Evolutionary conservation across 805 yeast genomes (phyloP).

Genomic region (Debaryomyces hansenii): DNA sequence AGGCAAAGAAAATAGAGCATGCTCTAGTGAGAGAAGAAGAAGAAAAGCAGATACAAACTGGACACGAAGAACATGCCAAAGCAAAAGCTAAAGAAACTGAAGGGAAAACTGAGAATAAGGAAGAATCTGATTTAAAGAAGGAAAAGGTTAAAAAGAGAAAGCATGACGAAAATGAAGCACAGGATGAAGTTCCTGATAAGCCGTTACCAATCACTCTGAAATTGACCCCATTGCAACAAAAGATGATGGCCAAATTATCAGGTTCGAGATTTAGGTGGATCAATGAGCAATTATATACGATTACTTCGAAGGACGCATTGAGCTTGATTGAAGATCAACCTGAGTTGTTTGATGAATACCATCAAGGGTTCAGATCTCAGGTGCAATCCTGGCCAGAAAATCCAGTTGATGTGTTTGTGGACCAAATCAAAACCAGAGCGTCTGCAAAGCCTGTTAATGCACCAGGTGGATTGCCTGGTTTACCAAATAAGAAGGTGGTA

Average conservation of each 20-base stretch:
- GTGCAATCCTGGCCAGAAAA: slow-evolving; percentile 98
- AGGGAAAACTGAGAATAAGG: slow-evolving; percentile 1
- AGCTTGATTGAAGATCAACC: slow-evolving; percentile 78
- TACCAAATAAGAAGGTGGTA: slow-evolving; percentile 60
- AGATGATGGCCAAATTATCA: slow-evolving; percentile 91
- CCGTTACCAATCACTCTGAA: slow-evolving; percentile 26
- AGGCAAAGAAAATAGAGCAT: slow-evolving; percentile 17
- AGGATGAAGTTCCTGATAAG: slow-evolving; percentile 7
- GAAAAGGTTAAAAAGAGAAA: slow-evolving; percentile 6
- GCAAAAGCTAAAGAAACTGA: slow-evolving; percentile 7
- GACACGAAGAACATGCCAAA: slow-evolving; percentile 1
- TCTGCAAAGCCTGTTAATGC: slow-evolving; percentile 75
- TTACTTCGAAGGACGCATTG: slow-evolving; percentile 74
- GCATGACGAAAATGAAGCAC: slow-evolving; percentile 6
- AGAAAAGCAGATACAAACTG: slow-evolving; percentile 7
- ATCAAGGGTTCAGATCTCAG: slow-evolving; percentile 91
- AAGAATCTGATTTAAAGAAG: slow-evolving; percentile 2
- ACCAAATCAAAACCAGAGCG: slow-evolving; percentile 58
- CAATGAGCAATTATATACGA: slow-evolving; percentile 94
- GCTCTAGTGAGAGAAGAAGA: slow-evolving; percentile 13
- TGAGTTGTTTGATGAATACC: slow-evolving; percentile 87
- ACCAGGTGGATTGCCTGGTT: slow-evolving; percentile 93
- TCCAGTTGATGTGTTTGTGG: slow-evolving; percentile 89
- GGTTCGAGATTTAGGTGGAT: slow-evolving; percentile 98
- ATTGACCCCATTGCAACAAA: slow-evolving; percentile 85